phyloP scores from a whole-genome alignment of 352 stramenopile genomes.

The Globisporangium canariense region DNA sequence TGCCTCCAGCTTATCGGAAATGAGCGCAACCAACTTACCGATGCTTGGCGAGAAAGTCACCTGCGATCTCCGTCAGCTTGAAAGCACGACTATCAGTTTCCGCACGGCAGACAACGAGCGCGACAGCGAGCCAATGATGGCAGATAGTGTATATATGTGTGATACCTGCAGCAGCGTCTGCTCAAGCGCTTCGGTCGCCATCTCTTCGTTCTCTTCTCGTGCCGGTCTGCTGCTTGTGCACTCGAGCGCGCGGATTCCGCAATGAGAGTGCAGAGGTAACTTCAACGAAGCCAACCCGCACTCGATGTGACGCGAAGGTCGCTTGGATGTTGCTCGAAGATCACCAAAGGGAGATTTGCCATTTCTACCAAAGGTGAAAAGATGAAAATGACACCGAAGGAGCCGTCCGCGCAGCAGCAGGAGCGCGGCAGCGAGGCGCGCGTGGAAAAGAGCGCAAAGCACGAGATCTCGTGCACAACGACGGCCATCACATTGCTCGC shows the following conservation, averaged over 20 bases:
- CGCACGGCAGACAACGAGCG: neutral
- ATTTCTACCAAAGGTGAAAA: neutral
- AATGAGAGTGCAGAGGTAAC: conserved; percentile 19
- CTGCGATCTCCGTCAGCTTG: conserved; percentile 17
- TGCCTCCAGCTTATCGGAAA: neutral
- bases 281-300: conserved; percentile 18
- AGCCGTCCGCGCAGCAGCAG: neutral
- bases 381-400: neutral
- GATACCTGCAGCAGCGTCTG: conserved; percentile 24
- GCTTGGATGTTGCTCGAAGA: conserved; percentile 18
- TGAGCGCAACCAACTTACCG: conserved; percentile 2
- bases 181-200: conserved; percentile 22
- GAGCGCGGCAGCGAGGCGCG: neutral
- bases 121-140: neutral
- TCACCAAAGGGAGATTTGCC: conserved; percentile 1
- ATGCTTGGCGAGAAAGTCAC: conserved; percentile 16
- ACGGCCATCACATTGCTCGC: conserved; percentile 55
- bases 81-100: neutral
- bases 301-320: conserved; percentile 40
- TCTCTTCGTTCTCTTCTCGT: conserved; percentile 9
- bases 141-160: neutral
- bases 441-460: neutral
- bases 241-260: conserved; percentile 22
- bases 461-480: conserved; percentile 26
- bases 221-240: conserved; percentile 20